A percentile compares a stretch with the other conserved stretches of the same genome.
These are phyloP conservation scores for Exophiala sp. DNA, from an alignment of 2,329 filamentous ascomycete genomes.

Conservation along the genomic window DNA sequence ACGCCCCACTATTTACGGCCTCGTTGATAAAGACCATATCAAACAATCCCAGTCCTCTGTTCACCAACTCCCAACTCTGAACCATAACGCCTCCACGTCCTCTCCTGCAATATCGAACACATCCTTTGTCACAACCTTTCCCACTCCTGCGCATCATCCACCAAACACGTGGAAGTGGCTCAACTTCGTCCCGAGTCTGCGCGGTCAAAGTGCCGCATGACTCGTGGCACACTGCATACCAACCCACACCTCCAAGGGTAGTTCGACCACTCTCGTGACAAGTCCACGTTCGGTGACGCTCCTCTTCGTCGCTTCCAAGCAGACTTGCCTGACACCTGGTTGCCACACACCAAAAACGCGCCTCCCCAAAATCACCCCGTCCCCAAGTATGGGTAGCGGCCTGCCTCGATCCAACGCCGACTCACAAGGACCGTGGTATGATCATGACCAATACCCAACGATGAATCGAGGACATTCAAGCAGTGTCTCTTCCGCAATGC, in stretches of 20 bases:
- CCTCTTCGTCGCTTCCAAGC: neutral
- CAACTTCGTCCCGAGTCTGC: conserved; percentile 10
- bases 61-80: neutral
- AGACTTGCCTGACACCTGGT: neutral
- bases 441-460: conserved; percentile 15
- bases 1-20: conserved; percentile 4
- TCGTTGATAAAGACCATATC: conserved; percentile 21
- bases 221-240: conserved; percentile 19
- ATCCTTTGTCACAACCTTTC: neutral
- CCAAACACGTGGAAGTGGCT: conserved; percentile 18
- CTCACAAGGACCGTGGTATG: conserved; percentile 9
- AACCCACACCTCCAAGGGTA: conserved; percentile 1
- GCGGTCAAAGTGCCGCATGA: conserved; percentile 22
- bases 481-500: conserved; percentile 10
- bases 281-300: neutral
- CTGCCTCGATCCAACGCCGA: conserved; percentile 16
- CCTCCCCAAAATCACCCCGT: neutral
- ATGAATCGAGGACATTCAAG: conserved; percentile 18
- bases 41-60: neutral
- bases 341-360: neutral
- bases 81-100: neutral
- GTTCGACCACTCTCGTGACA: conserved; percentile 9
- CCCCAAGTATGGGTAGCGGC: conserved; percentile 10
- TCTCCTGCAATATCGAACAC: neutral
- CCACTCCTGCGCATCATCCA: neutral